Evolutionary conservation across 139 green algal genomes (phyloP).

Genomic region (Chlamydomonas sphaeroides): DNA sequence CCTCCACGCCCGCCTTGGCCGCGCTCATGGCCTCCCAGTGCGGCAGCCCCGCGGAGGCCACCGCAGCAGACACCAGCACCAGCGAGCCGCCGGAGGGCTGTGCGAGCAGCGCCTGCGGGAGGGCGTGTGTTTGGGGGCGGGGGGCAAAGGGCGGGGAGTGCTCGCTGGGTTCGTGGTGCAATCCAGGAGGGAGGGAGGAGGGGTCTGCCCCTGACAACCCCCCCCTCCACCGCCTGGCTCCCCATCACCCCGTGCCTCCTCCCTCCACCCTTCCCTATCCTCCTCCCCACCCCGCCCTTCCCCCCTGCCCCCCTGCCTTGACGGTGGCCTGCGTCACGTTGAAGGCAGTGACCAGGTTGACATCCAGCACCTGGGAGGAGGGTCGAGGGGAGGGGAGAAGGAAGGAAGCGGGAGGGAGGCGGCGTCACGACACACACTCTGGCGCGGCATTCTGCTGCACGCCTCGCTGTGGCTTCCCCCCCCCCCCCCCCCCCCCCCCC

Average conservation of each 20-base stretch:
- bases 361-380: not conserved
- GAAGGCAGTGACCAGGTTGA: conserved; percentile 52
- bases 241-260: too few relatives aligned
- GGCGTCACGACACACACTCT: not conserved
- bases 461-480: not conserved
- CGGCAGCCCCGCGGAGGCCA: conserved; percentile 55
- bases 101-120: not conserved
- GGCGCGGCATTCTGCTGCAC: not conserved
- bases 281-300: not conserved
- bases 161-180: too few relatives aligned
- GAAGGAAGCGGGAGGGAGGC: too few relatives aligned
- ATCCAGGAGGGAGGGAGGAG: too few relatives aligned
- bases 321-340: conserved; percentile 42
- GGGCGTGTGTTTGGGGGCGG: not conserved
- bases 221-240: too few relatives aligned
- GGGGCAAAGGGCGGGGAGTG: too few relatives aligned
- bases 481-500: not conserved
- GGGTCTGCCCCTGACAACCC: too few relatives aligned
- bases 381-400: not conserved
- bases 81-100: conserved; percentile 61
- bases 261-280: not conserved
- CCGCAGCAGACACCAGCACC: conserved; percentile 65
- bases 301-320: conserved; percentile 5
- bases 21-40: conserved; percentile 80
- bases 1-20: conserved; percentile 74